These are phyloP conservation scores for Luffa acutangula DNA, from an alignment of 306 rosid genomes.

Conservation along the genomic window DNA sequence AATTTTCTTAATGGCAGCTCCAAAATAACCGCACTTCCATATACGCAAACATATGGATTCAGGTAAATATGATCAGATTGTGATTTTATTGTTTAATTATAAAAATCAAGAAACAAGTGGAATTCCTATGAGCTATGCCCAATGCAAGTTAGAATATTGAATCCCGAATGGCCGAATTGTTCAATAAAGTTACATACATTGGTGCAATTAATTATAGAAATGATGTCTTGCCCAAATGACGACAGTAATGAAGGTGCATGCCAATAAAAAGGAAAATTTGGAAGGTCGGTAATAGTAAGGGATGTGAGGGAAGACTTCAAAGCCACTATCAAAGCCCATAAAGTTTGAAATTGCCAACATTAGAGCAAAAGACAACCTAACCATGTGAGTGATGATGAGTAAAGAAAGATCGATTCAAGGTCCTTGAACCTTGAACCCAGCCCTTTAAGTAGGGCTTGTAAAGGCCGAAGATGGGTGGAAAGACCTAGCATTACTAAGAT, in stretches of 20 bases:
- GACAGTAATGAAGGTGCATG: neutral
- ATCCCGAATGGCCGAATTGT: neutral
- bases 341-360: neutral
- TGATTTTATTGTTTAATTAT: neutral
- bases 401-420: neutral
- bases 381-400: neutral
- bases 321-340: too few relatives aligned
- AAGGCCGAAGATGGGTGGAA: neutral
- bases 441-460: neutral
- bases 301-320: neutral
- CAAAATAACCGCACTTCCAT: neutral
- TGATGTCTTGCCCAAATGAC: neutral
- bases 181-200: neutral
- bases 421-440: neutral
- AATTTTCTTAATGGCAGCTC: neutral
- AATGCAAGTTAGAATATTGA: neutral
- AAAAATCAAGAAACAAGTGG: neutral
- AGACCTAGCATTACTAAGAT: neutral
- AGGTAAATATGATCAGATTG: neutral
- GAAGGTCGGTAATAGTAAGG: neutral
- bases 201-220: neutral
- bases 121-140: neutral
- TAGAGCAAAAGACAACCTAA: neutral
- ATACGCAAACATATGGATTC: neutral
- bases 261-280: neutral